Percentiles rank a stretch among this genome's conserved stretches.
Evolutionary conservation across 495 filamentous ascomycete species (phyloP).

Genomic region (Chlorociboria aeruginascens): DNA sequence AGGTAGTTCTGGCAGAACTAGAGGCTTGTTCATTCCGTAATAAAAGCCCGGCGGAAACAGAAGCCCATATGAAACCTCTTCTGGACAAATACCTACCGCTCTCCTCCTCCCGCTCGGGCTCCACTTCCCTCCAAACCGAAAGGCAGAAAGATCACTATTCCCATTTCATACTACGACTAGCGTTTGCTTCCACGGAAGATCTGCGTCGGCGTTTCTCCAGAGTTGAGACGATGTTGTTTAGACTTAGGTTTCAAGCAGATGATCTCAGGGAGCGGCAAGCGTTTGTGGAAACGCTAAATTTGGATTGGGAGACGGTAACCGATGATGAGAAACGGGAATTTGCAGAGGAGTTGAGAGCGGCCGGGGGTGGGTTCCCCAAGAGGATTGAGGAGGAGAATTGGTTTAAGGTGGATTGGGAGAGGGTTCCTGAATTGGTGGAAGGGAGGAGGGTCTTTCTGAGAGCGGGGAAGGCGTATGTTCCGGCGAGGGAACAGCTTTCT

Average conservation of each 20-base stretch:
- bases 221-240: slow-evolving; percentile 81
- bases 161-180: slow-evolving; percentile 92
- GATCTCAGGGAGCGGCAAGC: slow-evolving; percentile 52
- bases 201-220: slow-evolving; percentile 78
- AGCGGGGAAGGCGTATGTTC: slow-evolving; percentile 84
- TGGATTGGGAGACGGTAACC: slow-evolving; percentile 71
- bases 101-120: slow-evolving; percentile 28
- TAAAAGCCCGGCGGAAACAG: slow-evolving; percentile 65
- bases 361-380: slow-evolving; percentile 30
- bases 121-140: slow-evolving; percentile 45
- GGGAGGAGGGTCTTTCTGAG: slow-evolving; percentile 61
- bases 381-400: slow-evolving; percentile 57
- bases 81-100: slow-evolving; percentile 82
- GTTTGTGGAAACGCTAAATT: slow-evolving; percentile 66
- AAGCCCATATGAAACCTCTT: slow-evolving; percentile 62
- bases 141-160: slow-evolving; percentile 95
- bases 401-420: slow-evolving; percentile 93
- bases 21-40: slow-evolving; percentile 96
- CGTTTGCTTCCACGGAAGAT: slow-evolving; percentile 86
- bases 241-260: slow-evolving; percentile 62
- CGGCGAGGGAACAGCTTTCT: slow-evolving; percentile 68
- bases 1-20: slow-evolving; percentile 78
- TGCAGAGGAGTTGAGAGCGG: slow-evolving; percentile 36
- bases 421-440: slow-evolving; percentile 84
- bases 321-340: slow-evolving; percentile 52